These are phyloP conservation scores for Chlorella sp. DNA, from an alignment of 139 green algal genomes.

Conservation along the genomic window DNA sequence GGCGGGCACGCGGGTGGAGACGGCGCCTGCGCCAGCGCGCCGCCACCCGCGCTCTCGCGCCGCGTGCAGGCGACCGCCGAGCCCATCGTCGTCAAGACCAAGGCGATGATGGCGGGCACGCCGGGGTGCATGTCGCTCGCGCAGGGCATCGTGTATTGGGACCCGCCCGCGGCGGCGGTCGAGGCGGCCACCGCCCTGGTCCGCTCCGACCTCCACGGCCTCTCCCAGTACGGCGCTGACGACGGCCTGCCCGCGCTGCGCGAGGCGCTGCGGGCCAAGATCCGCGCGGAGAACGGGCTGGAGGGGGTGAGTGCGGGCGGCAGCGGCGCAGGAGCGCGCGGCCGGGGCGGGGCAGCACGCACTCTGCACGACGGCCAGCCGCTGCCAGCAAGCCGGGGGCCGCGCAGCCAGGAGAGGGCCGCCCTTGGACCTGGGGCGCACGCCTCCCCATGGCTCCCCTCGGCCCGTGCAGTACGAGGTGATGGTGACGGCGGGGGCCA, in stretches of 20 bases:
- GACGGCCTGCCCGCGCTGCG: slow-evolving; percentile 78
- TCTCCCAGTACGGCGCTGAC: slow-evolving; percentile 70
- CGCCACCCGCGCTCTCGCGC: slow-evolving; percentile 48
- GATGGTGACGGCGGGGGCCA: slow-evolving; percentile 91
- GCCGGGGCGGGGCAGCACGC: no score
- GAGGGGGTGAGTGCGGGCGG: slow-evolving; percentile 33
- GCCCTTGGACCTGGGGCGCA: not conserved
- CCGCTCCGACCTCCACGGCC: no score
- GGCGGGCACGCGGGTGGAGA: no score
- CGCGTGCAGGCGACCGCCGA: slow-evolving; percentile 69
- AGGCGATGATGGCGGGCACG: slow-evolving; percentile 55
- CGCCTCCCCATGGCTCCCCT: not conserved
- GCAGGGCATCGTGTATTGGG: slow-evolving; percentile 88
- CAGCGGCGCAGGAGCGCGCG: no score
- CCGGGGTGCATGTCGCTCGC: slow-evolving; percentile 61
- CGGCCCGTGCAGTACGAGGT: slow-evolving; percentile 70
- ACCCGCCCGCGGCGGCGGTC: slow-evolving; percentile 56
- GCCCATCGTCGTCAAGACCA: slow-evolving; percentile 77
- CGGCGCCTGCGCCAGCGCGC: not conserved
- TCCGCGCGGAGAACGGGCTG: slow-evolving; percentile 75
- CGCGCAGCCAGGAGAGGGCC: no score
- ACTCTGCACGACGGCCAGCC: no score
- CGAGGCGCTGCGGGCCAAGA: slow-evolving; percentile 73
- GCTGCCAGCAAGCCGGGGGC: no score
- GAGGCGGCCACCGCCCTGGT: slow-evolving; percentile 7